These are phyloP conservation scores for Prunus fruticosa DNA, from an alignment of 306 rosid species.

Conservation along the genomic window DNA sequence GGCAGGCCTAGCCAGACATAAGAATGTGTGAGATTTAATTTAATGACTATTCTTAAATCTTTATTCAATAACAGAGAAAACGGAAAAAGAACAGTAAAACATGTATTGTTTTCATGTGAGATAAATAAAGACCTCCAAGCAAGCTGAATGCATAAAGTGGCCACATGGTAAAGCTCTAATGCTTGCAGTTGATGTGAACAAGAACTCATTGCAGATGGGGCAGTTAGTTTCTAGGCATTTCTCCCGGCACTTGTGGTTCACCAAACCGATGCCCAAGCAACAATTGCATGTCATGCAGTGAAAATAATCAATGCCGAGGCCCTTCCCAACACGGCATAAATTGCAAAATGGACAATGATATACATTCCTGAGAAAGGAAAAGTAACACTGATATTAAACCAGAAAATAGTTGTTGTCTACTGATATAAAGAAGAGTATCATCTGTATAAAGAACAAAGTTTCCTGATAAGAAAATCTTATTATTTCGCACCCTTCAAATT, in stretches of 20 bases:
- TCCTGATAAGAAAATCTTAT: not conserved
- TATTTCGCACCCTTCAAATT: too few species aligned
- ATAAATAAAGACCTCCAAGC: slow-evolving; percentile 62
- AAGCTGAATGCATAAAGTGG: slow-evolving; percentile 85
- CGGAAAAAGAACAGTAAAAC: not conserved
- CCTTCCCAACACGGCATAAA: slow-evolving; percentile 90
- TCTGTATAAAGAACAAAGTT: not conserved
- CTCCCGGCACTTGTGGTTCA: slow-evolving; percentile 74
- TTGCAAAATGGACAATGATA: slow-evolving; percentile 98
- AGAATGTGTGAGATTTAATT: slow-evolving; percentile 15
- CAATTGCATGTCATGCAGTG: slow-evolving; percentile 97
- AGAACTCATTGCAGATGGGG: slow-evolving; percentile 75
- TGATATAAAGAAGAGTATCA: not conserved
- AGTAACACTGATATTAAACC: not conserved
- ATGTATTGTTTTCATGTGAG: not conserved
- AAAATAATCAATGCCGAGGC: slow-evolving; percentile 87
- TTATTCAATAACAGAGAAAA: not conserved
- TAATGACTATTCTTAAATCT: slow-evolving; percentile 6
- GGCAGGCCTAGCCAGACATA: slow-evolving; percentile 55
- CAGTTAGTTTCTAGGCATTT: slow-evolving; percentile 86
- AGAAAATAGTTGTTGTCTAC: not conserved
- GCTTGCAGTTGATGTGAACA: slow-evolving; percentile 83
- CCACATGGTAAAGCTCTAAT: slow-evolving; percentile 92
- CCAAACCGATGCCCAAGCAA: slow-evolving; percentile 58
- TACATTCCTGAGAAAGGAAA: slow-evolving; percentile 49